Evolutionary conservation across 1,284 basidiomycete species (phyloP).

Genomic region (Cryptococcus sp.): DNA sequence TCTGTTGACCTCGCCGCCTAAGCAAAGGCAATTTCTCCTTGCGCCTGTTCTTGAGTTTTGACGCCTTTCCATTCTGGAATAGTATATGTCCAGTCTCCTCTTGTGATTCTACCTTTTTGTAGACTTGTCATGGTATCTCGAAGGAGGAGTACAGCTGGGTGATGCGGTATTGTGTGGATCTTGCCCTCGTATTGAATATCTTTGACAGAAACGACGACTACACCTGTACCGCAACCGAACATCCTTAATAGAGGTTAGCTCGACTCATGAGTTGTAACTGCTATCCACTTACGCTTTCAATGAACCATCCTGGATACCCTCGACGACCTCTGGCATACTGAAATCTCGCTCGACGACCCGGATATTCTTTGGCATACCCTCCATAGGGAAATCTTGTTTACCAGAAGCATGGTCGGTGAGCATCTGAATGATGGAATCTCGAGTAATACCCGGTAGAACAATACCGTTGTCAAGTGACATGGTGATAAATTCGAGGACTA

Average conservation of each 20-base stretch:
- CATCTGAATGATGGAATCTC: conserved; percentile 39
- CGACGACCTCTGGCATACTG: conserved; percentile 38
- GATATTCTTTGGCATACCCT: conserved; percentile 37
- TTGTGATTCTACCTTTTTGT: conserved; percentile 35
- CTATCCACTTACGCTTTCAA: conserved; percentile 32
- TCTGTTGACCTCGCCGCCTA: background rate
- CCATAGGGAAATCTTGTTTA: conserved; percentile 29
- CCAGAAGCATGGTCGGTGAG: conserved; percentile 33
- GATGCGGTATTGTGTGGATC: conserved; percentile 30
- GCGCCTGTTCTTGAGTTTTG: conserved; percentile 15
- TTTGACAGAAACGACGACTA: conserved; percentile 36
- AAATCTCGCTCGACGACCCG: conserved; percentile 44
- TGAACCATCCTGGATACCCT: conserved; percentile 29
- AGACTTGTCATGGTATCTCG: conserved; percentile 39
- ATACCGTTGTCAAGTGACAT: conserved; percentile 44
- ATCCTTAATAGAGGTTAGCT: conserved; percentile 15
- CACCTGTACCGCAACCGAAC: conserved; percentile 43
- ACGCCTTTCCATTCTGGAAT: conserved; percentile 34
- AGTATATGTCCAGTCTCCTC: conserved; percentile 33
- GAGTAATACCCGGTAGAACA: conserved; percentile 44
- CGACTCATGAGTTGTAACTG: background rate
- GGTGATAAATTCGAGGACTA: conserved; percentile 42
- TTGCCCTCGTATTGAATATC: conserved; percentile 31
- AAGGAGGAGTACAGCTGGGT: conserved; percentile 35
- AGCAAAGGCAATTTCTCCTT: conserved; percentile 10